A percentile compares a stretch with the other conserved stretches of the same genome.
Conservation (phyloP, 2,329 filamentous ascomycete species). For the Pseudofabraea citricarpa region DNA sequence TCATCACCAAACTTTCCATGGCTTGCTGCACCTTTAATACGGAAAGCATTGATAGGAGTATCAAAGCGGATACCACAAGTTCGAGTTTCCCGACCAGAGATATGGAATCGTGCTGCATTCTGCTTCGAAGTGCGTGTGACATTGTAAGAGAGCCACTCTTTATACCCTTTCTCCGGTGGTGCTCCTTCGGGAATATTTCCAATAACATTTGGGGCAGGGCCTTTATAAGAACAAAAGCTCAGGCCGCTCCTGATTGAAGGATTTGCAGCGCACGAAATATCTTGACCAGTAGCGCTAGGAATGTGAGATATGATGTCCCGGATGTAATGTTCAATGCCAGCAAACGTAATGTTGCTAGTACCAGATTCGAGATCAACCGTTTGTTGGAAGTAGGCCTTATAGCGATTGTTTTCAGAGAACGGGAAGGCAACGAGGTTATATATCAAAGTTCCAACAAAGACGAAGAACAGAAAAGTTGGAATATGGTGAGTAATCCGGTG, state of each 20-base stretch:
- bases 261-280: constrained; percentile 44
- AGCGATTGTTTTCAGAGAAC: constrained; percentile 71
- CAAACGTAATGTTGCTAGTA: constrained; percentile 64
- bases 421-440: constrained; percentile 89
- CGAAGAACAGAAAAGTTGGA: constrained; percentile 67
- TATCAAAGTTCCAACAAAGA: constrained; percentile 71
- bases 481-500: constrained; percentile 83
- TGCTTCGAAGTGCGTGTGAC: constrained; percentile 39
- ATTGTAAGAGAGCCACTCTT: constrained; percentile 62
- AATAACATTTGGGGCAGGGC: constrained; percentile 61
- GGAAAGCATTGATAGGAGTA: constrained; percentile 58
- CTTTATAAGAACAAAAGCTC: constrained; percentile 66
- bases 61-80: constrained; percentile 72
- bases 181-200: constrained; percentile 36
- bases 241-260: constrained; percentile 45
- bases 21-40: constrained; percentile 55
- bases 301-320: constrained; percentile 61
- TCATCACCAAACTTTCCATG: constrained; percentile 58
- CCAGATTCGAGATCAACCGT: constrained; percentile 70
- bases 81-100: constrained; percentile 72
- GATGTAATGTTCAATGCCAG: constrained; percentile 64
- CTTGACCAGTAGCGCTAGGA: constrained; percentile 63
- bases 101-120: constrained; percentile 55
- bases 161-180: constrained; percentile 38
- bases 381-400: constrained; percentile 88